Evolutionary conservation across 2,329 filamentous ascomycete genomes (phyloP).

Genomic region (Apiospora saccharicola): DNA sequence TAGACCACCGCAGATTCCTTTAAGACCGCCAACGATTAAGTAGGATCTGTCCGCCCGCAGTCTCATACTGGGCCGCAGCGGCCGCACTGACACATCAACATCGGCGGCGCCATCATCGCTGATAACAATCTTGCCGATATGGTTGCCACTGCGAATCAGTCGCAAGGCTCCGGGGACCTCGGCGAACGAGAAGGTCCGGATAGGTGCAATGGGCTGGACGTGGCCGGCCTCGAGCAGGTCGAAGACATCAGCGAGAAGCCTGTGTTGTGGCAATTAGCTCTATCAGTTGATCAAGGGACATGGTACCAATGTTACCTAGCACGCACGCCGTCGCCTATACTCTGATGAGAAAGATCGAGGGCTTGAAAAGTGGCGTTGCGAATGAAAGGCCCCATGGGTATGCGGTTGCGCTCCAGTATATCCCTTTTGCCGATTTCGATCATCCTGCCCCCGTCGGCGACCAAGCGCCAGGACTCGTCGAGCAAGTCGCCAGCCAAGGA

Average conservation of each 20-base stretch:
- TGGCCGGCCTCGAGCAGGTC: background rate
- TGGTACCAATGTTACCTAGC: background rate
- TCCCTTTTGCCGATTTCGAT: background rate
- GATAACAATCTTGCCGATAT: no score
- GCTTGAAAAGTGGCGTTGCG: background rate
- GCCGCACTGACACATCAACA: no score
- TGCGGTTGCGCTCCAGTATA: background rate
- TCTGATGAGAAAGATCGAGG: background rate
- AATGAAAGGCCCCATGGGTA: background rate
- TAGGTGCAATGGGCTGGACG: background rate
- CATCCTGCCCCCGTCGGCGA: background rate
- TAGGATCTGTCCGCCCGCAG: no score
- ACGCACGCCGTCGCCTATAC: background rate
- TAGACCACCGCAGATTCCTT: no score
- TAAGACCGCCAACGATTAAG: no score
- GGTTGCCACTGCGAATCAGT: constrained; percentile 31
- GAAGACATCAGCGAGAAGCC: no score
- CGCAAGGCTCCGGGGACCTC: no score
- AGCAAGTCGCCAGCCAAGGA: constrained; percentile 41
- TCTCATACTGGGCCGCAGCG: no score
- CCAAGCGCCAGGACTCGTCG: constrained; percentile 26
- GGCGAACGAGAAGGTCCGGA: constrained; percentile 34
- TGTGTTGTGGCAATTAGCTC: no score
- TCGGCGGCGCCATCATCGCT: no score
- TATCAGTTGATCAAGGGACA: no score